Evolutionary conservation across 2,329 filamentous ascomycete species (phyloP).

Genomic region (Gliomastix tumulicola): DNA sequence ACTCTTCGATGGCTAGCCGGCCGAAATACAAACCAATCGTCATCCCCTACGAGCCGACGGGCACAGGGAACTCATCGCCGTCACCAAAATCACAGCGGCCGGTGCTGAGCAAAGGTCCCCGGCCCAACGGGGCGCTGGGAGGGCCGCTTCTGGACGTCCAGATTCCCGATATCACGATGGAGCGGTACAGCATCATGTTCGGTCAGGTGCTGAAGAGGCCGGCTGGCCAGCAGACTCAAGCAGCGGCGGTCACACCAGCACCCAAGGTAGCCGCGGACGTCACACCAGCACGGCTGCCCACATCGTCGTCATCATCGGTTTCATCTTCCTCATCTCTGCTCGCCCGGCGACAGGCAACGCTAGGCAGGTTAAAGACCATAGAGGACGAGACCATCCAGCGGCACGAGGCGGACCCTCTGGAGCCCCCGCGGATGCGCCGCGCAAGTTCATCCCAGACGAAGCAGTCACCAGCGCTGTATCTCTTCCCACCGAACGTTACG

Average conservation of each 20-base stretch:
- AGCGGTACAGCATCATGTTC: slow-evolving; percentile 94
- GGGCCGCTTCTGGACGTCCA: slow-evolving; percentile 59
- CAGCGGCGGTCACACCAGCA: background rate
- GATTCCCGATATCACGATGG: slow-evolving; percentile 74
- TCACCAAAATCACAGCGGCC: too few relatives aligned
- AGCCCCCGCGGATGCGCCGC: slow-evolving; percentile 26
- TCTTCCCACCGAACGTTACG: slow-evolving; percentile 37
- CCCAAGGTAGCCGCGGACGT: too few relatives aligned
- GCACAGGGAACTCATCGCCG: background rate
- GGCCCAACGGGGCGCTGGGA: too few relatives aligned
- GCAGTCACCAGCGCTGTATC: slow-evolving; percentile 33
- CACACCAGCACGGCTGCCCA: too few relatives aligned
- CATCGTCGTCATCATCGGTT: too few relatives aligned
- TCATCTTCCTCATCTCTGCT: slow-evolving; percentile 33
- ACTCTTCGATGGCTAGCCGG: too few relatives aligned
- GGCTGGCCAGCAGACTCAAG: too few relatives aligned
- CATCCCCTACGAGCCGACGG: too few relatives aligned
- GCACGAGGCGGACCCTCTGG: slow-evolving; percentile 25
- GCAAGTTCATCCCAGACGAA: slow-evolving; percentile 40
- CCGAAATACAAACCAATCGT: slow-evolving; percentile 36
- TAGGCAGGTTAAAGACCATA: slow-evolving; percentile 49
- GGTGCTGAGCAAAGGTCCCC: too few relatives aligned
- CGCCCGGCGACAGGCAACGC: slow-evolving; percentile 49
- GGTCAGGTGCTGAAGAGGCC: slow-evolving; percentile 56
- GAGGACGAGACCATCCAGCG: slow-evolving; percentile 33